Evolutionary conservation across 1,284 basidiomycete genomes (phyloP).

Genomic region (Ceratobasidium sp.): DNA sequence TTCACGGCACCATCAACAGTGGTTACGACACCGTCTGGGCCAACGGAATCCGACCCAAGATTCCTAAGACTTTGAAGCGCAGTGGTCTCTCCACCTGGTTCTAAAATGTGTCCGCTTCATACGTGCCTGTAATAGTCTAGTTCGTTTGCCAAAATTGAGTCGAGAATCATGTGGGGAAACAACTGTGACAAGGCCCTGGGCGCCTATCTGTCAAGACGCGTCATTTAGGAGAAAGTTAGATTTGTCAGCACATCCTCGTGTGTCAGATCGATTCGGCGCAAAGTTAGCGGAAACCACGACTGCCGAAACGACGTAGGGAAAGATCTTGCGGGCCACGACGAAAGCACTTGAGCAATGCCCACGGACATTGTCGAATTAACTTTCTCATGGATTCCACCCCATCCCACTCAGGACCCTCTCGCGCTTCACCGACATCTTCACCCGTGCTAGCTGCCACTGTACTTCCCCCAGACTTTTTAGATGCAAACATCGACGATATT

Average conservation of each 20-base stretch:
- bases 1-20: slow-evolving; percentile 51
- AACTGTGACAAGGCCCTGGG: background rate
- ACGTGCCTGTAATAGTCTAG: too few relatives aligned
- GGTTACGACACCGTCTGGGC: slow-evolving; percentile 63
- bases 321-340: background rate
- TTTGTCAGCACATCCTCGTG: slow-evolving; percentile 39
- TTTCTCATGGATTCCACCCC: slow-evolving; percentile 34
- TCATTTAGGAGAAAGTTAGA: background rate
- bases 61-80: slow-evolving; percentile 55
- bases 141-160: too few relatives aligned
- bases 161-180: background rate
- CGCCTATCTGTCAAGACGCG: slow-evolving; percentile 15
- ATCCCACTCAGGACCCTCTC: slow-evolving; percentile 14
- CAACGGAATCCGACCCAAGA: slow-evolving; percentile 61
- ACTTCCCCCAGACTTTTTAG: slow-evolving; percentile 78
- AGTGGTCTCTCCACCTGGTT: slow-evolving; percentile 49
- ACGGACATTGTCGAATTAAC: slow-evolving; percentile 25
- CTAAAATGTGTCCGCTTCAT: background rate
- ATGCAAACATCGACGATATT: slow-evolving; percentile 83
- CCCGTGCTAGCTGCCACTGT: slow-evolving; percentile 30
- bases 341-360: slow-evolving; percentile 37
- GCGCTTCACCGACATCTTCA: slow-evolving; percentile 24
- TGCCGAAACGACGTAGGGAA: background rate
- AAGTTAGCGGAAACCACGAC: slow-evolving; percentile 22
- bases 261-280: slow-evolving; percentile 6